Evolutionary conservation across 2,329 filamentous ascomycete species (phyloP).

Genomic region (Alternaria solani): DNA sequence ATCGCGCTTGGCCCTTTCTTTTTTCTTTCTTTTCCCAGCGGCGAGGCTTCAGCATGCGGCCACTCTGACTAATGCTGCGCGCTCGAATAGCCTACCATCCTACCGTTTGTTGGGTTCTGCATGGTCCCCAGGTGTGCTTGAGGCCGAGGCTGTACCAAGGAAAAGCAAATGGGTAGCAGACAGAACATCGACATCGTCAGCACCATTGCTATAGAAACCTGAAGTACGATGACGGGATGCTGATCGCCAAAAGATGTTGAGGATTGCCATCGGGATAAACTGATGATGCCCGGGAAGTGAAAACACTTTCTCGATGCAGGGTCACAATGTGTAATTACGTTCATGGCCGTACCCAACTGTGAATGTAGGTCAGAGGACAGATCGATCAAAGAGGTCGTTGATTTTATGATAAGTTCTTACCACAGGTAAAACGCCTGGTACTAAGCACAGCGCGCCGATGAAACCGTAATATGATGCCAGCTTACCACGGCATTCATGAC

Average conservation of each 20-base stretch:
- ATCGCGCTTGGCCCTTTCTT: background rate
- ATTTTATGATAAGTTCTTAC: background rate
- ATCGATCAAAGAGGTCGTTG: background rate
- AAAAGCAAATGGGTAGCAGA: constrained; percentile 2
- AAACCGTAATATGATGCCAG: background rate
- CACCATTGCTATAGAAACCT: background rate
- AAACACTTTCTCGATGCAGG: background rate
- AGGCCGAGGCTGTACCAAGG: background rate
- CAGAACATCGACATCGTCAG: background rate
- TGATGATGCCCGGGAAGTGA: background rate
- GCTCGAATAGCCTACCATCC: background rate
- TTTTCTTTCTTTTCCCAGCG: background rate
- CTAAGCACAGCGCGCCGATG: background rate
- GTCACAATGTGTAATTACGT: background rate
- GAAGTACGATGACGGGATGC: background rate
- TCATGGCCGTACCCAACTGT: background rate
- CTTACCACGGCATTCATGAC: background rate
- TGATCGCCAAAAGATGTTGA: background rate
- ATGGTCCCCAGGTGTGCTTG: background rate
- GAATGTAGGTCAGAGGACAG: background rate
- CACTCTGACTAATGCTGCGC: background rate
- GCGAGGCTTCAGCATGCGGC: background rate
- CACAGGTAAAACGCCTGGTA: background rate
- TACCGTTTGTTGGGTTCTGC: background rate
- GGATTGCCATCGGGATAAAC: background rate